Conservation (phyloP, 192 early-diverging fungal species). For the Coemansia nantahalensis region DNA sequence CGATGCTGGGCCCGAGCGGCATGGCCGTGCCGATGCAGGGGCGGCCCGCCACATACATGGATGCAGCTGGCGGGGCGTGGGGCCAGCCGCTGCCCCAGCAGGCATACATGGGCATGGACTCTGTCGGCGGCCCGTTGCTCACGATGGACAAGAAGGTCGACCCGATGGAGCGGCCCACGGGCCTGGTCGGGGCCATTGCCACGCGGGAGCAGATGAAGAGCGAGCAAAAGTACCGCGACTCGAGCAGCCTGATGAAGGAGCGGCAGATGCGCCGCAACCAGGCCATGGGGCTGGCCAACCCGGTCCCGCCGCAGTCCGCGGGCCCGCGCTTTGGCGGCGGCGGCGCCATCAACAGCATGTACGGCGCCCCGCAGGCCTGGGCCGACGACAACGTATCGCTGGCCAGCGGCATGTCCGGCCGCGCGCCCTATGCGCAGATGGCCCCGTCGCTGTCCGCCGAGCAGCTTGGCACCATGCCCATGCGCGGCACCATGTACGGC, state of each 20-base stretch:
- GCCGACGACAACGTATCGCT: conserved; percentile 52
- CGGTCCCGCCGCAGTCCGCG: conserved; percentile 9
- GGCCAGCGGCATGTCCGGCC: conserved; percentile 51
- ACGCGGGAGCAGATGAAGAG: conserved; percentile 55
- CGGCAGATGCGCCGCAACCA: conserved; percentile 56
- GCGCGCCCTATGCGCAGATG: conserved; percentile 41
- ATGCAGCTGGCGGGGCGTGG: conserved; percentile 41
- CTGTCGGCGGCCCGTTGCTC: conserved; percentile 45
- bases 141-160: conserved; percentile 52
- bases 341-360: conserved; percentile 42
- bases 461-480: conserved; percentile 31
- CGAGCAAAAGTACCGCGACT: conserved; percentile 56
- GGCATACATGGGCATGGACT: conserved; percentile 38
- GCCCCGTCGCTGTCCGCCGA: conserved; percentile 46
- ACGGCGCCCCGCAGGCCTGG: conserved; percentile 38
- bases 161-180: conserved; percentile 46
- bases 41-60: conserved; percentile 45
- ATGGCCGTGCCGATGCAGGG: conserved; percentile 42
- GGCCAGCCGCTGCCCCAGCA: conserved; percentile 41
- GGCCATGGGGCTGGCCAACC: conserved; percentile 41
- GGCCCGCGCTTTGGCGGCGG: conserved; percentile 24
- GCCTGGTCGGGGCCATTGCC: conserved; percentile 56
- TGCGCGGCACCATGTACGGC: conserved; percentile 46
- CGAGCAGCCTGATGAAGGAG: conserved; percentile 54
- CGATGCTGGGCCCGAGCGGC: conserved; percentile 14